These are phyloP conservation scores for Ceratocystis cacaofunesta DNA, from an alignment of 2,329 filamentous ascomycete genomes.

Conservation along the genomic window DNA sequence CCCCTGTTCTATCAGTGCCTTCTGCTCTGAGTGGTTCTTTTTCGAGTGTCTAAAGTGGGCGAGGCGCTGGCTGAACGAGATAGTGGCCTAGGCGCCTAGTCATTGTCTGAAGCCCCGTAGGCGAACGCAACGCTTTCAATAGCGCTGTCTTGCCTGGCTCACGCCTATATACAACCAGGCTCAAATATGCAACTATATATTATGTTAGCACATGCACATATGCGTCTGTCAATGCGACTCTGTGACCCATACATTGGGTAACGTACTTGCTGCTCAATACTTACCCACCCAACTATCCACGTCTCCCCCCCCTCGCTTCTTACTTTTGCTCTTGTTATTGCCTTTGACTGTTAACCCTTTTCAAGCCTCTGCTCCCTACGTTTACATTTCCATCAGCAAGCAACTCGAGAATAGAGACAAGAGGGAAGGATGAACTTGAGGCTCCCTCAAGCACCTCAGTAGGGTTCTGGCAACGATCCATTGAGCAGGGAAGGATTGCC, in stretches of 20 bases:
- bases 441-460: background rate
- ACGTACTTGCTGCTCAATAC: no score
- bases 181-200: no score
- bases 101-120: background rate
- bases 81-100: background rate
- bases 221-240: no score
- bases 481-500: background rate
- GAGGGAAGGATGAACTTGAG: conserved; percentile 2
- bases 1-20: background rate
- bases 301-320: no score
- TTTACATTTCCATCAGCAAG: background rate
- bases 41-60: no score
- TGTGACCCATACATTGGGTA: no score
- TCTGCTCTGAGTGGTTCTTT: no score
- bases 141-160: no score
- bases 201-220: no score
- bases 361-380: background rate
- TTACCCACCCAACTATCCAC: no score
- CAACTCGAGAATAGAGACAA: background rate
- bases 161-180: no score
- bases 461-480: background rate
- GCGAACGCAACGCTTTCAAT: no score
- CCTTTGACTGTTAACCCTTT: background rate
- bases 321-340: background rate
- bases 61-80: background rate